Percentiles rank a stretch among this genome's conserved stretches.
Evolutionary conservation across 352 stramenopile species (phyloP).

Genomic region (Phytopythium boreale): DNA sequence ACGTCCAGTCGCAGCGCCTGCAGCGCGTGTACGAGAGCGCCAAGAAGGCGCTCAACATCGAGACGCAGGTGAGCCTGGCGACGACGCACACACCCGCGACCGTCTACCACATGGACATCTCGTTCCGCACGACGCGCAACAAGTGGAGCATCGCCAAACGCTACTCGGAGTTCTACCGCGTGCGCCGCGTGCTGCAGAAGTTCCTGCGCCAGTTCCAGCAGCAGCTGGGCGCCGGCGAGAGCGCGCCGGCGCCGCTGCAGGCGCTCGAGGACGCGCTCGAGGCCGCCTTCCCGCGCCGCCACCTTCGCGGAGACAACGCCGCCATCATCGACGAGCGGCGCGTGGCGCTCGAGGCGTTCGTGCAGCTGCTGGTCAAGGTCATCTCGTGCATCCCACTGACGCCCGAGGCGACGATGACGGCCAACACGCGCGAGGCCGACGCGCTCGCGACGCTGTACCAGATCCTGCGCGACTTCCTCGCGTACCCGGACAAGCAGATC

Average conservation of each 20-base stretch:
- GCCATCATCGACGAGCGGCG: conserved; percentile 75
- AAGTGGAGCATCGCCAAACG: conserved; percentile 87
- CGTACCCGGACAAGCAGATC: conserved; percentile 85
- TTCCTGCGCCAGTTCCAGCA: conserved; percentile 61
- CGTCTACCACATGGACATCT: conserved; percentile 88
- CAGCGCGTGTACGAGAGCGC: conserved; percentile 72
- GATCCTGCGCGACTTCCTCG: conserved; percentile 76
- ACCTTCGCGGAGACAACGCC: conserved; percentile 67
- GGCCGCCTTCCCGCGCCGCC: conserved; percentile 61
- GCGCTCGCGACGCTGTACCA: conserved; percentile 65
- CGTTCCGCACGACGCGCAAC: conserved; percentile 78
- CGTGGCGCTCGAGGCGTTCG: conserved; percentile 66
- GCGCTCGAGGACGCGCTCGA: conserved; percentile 52
- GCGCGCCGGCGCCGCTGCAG: conserved; percentile 30
- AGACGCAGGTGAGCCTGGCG: conserved; percentile 62
- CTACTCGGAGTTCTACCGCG: conserved; percentile 82
- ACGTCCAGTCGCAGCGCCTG: conserved; percentile 61
- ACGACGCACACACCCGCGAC: conserved; percentile 50
- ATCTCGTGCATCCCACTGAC: conserved; percentile 72
- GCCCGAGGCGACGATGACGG: conserved; percentile 8
- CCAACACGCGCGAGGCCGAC: conserved; percentile 23
- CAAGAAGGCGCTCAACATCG: conserved; percentile 80
- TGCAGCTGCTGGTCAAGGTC: conserved; percentile 80
- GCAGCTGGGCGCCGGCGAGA: conserved; percentile 8
- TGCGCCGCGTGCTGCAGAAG: conserved; percentile 58